Evolutionary conservation across 129 eudicot genomes (phyloP), one percentile per base, ranked within the genome.

Genomic region (Helianthus tuberosus): DNA sequence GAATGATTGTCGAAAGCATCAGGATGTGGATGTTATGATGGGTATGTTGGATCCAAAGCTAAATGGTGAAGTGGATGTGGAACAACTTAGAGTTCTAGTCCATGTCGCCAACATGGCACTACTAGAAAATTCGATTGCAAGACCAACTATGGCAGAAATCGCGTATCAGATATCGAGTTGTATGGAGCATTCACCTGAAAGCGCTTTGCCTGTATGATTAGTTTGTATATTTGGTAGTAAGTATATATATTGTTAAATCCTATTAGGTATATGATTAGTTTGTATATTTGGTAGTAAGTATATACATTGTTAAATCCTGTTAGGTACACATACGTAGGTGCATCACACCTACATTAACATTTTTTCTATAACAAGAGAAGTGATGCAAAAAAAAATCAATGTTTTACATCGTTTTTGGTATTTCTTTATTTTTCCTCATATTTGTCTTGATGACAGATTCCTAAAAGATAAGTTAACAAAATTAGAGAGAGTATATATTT

Each of bases 41-140:
- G 90, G 83, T 7, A 75, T 89, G 83, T 71, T 89, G 80, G 96
- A 89, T 74, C 96, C 96, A 6, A 89, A 83, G 55, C 73, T 89
- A 11, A 67, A 79, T 14, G 87, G 75, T 51, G 64, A 82, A 78
- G 92, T 85, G 66, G 59, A 82, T 71, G 16, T 69, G 4, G 88
- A 89, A 25, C 92, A 89, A 63, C 77, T 89, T 16, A 78, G 75
- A 51, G 82, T 78, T 75, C 3, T 87, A 44, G 82, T 89, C 2
- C 72, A 82, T 8, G 86, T 87, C 47, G 92, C 90, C 1, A 89
- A 89, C 61, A 58, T 63, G 29, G 86, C 96, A 41, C 70, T 89
- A 70, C 72, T 89, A 25, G 88, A 72, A 50, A 80, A 86, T 50
- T 79, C 81, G 3, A 87, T 82, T 67, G 88, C 88, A 25, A 89